Conservation (phyloP, 2,329 filamentous ascomycete species). For the Colletotrichum sp. region DNA sequence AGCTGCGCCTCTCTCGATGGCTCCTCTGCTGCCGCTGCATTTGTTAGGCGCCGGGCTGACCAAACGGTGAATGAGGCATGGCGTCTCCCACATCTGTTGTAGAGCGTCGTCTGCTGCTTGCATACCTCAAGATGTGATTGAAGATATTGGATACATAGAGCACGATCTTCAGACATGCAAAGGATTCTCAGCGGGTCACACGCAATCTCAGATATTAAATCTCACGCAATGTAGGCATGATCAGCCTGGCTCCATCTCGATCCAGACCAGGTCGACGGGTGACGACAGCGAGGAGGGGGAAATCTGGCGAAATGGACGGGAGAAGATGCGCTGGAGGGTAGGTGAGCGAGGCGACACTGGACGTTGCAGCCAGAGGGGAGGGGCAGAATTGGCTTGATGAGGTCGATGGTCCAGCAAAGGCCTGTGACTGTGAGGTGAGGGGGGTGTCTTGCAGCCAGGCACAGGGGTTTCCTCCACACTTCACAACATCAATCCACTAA, state of each 20-base stretch:
- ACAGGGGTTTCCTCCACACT: conserved; percentile 10
- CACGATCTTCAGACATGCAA: not conserved
- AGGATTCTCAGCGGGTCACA: not conserved
- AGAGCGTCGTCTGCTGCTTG: not conserved
- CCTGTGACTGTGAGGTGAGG: not conserved
- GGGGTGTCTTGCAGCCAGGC: conserved; percentile 8
- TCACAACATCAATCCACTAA: not conserved
- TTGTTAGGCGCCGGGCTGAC: not conserved
- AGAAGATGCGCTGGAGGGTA: not conserved
- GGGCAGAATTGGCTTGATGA: conserved; percentile 10
- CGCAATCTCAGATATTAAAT: not conserved
- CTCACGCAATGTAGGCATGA: not conserved
- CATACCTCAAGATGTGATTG: not conserved
- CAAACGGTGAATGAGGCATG: not conserved
- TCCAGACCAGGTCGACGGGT: not conserved
- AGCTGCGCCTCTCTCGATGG: not conserved
- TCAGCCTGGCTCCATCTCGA: not conserved
- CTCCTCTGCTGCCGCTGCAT: not conserved
- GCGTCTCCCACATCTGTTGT: not conserved
- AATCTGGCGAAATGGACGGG: not conserved
- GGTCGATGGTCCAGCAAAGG: not conserved
- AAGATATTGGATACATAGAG: not conserved
- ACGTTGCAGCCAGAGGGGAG: not conserved
- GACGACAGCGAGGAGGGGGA: conserved; percentile 10
- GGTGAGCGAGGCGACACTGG: not conserved